A percentile compares a stretch with the other conserved stretches of the same genome.
Conservation (phyloP, 2,329 filamentous ascomycete species). For the Pseudogymnoascus sp. region DNA sequence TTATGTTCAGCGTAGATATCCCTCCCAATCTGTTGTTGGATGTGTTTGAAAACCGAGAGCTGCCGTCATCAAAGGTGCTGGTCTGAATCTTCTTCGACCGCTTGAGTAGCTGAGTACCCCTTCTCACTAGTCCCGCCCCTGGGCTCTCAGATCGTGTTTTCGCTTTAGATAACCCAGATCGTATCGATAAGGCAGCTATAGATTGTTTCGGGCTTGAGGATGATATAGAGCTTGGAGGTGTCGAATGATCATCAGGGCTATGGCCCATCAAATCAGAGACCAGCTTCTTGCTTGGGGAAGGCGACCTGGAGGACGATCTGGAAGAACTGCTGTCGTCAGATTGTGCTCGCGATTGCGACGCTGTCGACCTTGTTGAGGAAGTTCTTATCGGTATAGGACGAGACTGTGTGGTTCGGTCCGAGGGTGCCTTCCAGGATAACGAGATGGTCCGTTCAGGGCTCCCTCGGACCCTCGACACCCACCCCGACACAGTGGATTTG, state of each 20-base stretch:
- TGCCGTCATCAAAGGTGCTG: constrained; percentile 23
- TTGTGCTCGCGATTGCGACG: background rate
- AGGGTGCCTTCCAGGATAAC: constrained; percentile 21
- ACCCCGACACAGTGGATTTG: constrained; percentile 26
- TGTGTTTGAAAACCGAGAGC: constrained; percentile 25
- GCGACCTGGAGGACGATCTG: constrained; percentile 34
- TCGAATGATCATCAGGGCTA: constrained; percentile 13
- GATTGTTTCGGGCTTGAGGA: constrained; percentile 15
- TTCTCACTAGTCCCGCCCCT: constrained; percentile 14
- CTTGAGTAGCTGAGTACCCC: constrained; percentile 19
- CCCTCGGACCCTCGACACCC: constrained; percentile 27
- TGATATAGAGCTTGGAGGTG: constrained; percentile 16
- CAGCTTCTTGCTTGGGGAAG: constrained; percentile 32
- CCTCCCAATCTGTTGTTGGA: constrained; percentile 30
- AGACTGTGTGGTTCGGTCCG: constrained; percentile 15
- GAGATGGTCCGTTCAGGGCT: constrained; percentile 23
- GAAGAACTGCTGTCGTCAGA: constrained; percentile 1
- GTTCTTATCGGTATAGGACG: background rate
- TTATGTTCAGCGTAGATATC: constrained; percentile 38
- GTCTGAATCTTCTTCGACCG: constrained; percentile 23
- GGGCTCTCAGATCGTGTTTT: constrained; percentile 17
- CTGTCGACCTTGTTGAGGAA: background rate
- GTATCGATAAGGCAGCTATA: constrained; percentile 16
- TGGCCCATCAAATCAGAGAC: constrained; percentile 15
- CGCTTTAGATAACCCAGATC: constrained; percentile 2